Evolutionary conservation across 129 eudicot species (phyloP).

Genomic region (Chrysanthemum lavandulifolium): DNA sequence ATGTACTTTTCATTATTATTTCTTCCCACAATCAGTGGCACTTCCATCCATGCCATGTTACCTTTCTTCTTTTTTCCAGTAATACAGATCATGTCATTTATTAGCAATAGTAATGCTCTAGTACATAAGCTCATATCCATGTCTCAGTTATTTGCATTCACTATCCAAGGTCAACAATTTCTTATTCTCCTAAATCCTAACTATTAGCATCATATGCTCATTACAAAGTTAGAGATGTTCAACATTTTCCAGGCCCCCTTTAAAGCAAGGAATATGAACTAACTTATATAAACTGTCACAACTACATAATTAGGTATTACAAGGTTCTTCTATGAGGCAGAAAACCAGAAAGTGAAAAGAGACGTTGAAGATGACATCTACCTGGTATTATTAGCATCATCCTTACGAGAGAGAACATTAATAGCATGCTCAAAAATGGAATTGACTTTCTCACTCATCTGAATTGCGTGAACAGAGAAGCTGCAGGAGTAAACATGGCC

Average conservation of each 20-base stretch:
- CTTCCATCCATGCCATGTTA: neutral
- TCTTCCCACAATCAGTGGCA: neutral
- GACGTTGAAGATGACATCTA: conserved; percentile 28
- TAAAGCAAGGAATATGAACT: neutral
- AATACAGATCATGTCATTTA: neutral
- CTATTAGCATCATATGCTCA: neutral
- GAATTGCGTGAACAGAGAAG: conserved; percentile 95
- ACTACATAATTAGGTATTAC: conserved; percentile 2
- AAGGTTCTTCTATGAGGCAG: conserved; percentile 9
- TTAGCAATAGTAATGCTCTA: neutral
- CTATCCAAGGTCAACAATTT: neutral
- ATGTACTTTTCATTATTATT: neutral
- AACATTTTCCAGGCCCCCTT: neutral
- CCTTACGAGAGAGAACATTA: conserved; percentile 77
- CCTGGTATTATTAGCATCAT: conserved; percentile 60
- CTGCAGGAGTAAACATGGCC: conserved; percentile 41
- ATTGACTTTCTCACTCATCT: conserved; percentile 86
- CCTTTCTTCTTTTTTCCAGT: neutral
- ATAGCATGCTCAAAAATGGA: conserved; percentile 82
- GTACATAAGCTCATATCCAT: neutral
- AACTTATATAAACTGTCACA: neutral
- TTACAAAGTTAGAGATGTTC: neutral
- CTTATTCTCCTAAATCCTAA: neutral
- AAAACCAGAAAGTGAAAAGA: conserved; percentile 12
- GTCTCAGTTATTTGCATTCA: neutral